Conservation (phyloP, 768 basidiomycete genomes). For the Lactarius psammicola region DNA sequence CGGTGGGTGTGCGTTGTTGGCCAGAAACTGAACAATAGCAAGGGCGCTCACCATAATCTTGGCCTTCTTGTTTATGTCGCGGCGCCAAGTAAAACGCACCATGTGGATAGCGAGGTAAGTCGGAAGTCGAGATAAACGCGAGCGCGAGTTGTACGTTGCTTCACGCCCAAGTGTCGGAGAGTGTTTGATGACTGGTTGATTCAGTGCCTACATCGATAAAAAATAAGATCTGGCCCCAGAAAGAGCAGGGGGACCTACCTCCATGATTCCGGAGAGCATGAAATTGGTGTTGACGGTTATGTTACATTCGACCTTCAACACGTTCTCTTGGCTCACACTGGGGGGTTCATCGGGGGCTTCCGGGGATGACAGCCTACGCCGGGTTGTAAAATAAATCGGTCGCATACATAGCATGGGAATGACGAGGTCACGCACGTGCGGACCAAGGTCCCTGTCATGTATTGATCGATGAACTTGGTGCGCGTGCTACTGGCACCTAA, state of each 20-base stretch:
- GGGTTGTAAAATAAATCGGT: not conserved
- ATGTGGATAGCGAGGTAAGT: conserved; percentile 86
- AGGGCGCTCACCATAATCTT: conserved; percentile 80
- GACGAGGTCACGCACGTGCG: conserved; percentile 51
- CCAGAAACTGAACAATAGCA: not conserved
- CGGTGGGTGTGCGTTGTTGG: conserved; percentile 1
- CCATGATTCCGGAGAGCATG: conserved; percentile 81
- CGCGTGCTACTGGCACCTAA: conserved; percentile 35
- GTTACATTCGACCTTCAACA: conserved; percentile 91
- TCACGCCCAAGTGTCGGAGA: conserved; percentile 77
- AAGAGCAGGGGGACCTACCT: conserved; percentile 37
- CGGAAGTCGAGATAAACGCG: conserved; percentile 81
- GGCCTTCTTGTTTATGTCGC: conserved; percentile 87
- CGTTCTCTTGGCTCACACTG: conserved; percentile 61
- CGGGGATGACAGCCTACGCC: conserved; percentile 66
- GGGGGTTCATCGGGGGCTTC: conserved; percentile 80
- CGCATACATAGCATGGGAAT: conserved; percentile 1
- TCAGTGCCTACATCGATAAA: conserved; percentile 62
- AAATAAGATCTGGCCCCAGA: not conserved
- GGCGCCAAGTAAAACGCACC: conserved; percentile 94
- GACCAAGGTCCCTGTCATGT: conserved; percentile 73
- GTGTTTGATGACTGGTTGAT: conserved; percentile 81
- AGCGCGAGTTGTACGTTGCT: conserved; percentile 77
- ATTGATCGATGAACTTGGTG: conserved; percentile 68
- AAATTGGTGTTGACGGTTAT: conserved; percentile 86